Base-by-base conservation (phyloP, 768 basidiomycete species). In the Trametes cinnabarina region DNA sequence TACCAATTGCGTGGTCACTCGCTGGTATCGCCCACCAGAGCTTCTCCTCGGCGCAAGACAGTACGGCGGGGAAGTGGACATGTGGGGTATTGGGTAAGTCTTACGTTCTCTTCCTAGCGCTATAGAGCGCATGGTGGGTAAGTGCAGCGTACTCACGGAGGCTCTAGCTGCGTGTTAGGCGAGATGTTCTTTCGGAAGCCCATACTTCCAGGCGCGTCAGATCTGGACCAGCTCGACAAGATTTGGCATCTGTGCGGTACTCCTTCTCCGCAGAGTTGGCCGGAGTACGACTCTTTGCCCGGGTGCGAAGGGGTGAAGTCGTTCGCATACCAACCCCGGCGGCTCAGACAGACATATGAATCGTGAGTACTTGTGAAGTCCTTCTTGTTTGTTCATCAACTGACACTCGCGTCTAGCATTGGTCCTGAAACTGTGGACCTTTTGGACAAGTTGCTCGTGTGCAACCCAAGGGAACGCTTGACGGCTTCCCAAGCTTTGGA, bases 21-120 rank as follows among this genome's bases (percentile, higher is more conserved):
- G 93, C 42, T 97, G 94, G 94, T 97, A 97, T 66, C 83, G 94
- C 19, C 92, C 94, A 15, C 94, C 94, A 0, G 94, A 97, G 78
- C 77, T 99, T 2, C 77, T 99, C 12, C 78, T 99, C 14, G 94
- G 95, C 39, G 89, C 92, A 15, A 80, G 87, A 44, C 84, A 90
- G 60, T 98, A 99, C 64, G 93, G 93, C 9, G 90, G 92, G 0
- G 92, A 94, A 64, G 88, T 99, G 41, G 97, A 99, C 72, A 87
- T 99, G 66, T 99, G 97, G 97, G 94, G 96, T 7, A 86, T 98
- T 51, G 97, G 96, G 86, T 95, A 69, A 65, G 85, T 77, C 25
- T 22, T 12, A 23, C 34, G 2, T 14, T 34, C 15, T 39, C 19
- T n/a, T 35, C 14, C 17, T 14, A 22, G 25, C 8, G 3, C 15